phyloP scores from a whole-genome alignment of 352 stramenopile genomes.

The Pythium apleroticum region DNA sequence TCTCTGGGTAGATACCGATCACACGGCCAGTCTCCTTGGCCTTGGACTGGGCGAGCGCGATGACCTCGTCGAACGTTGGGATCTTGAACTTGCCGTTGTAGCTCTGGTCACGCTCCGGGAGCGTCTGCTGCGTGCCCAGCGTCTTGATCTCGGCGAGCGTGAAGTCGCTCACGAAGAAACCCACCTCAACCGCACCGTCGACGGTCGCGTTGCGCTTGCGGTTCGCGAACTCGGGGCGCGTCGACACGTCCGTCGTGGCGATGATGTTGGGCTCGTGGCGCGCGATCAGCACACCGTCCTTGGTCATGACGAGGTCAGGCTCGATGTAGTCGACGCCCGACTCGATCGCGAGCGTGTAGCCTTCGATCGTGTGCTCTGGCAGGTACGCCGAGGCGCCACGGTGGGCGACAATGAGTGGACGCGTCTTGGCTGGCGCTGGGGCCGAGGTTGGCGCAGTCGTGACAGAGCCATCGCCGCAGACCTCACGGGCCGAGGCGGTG shows the following conservation, averaged over 20 bases:
- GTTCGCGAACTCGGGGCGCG: conserved; percentile 69
- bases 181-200: conserved; percentile 51
- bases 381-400: conserved; percentile 88
- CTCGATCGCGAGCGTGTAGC: conserved; percentile 89
- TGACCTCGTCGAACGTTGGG: conserved; percentile 88
- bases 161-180: conserved; percentile 92
- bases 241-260: conserved; percentile 86
- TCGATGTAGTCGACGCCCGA: conserved; percentile 92
- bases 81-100: conserved; percentile 87
- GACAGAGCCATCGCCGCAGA: conserved; percentile 33
- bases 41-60: conserved; percentile 75
- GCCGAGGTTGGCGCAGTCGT: conserved; percentile 18
- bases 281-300: conserved; percentile 79
- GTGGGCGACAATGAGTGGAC: conserved; percentile 74
- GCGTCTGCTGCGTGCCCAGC: conserved; percentile 76
- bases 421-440: conserved; percentile 30
- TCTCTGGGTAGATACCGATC: conserved; percentile 87
- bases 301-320: conserved; percentile 88
- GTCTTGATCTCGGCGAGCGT: conserved; percentile 89
- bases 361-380: conserved; percentile 88
- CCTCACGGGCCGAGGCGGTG: conserved; percentile 32
- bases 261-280: conserved; percentile 90
- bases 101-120: conserved; percentile 72
- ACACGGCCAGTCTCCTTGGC: conserved; percentile 52
- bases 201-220: conserved; percentile 55